These are phyloP conservation scores for Malus hybrid DNA, from an alignment of 331 rosid species.

Conservation along the genomic window DNA sequence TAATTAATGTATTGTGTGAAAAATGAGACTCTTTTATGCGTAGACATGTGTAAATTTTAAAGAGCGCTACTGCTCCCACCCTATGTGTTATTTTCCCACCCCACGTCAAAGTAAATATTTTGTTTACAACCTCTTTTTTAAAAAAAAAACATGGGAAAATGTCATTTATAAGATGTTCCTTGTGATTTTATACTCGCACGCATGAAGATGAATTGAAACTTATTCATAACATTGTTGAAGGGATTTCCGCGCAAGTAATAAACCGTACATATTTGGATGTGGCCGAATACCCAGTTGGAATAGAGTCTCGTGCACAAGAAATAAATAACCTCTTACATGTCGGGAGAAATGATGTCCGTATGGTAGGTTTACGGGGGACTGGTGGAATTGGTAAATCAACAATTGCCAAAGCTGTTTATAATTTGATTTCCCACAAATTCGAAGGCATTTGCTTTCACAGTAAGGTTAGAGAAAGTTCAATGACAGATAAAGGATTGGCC, in stretches of 20 bases:
- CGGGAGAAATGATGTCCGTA: neutral
- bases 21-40: too few relatives aligned
- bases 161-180: too few relatives aligned
- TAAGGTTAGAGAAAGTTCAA: neutral
- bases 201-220: neutral
- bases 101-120: too few relatives aligned
- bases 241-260: neutral
- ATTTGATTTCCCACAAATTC: neutral
- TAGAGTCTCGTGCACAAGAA: neutral
- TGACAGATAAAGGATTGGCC: neutral
- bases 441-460: neutral
- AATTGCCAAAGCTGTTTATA: neutral
- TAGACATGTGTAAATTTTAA: too few relatives aligned
- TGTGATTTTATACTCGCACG: neutral
- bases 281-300: neutral
- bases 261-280: neutral
- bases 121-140: too few relatives aligned
- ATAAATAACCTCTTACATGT: neutral
- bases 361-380: neutral
- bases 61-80: too few relatives aligned
- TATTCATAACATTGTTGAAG: neutral
- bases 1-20: too few relatives aligned
- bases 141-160: too few relatives aligned
- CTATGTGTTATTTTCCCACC: too few relatives aligned
- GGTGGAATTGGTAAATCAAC: neutral